phyloP scores from a whole-genome alignment of 225 moss, liverwort and hornwort genomes.

The Climacium dendroides region DNA sequence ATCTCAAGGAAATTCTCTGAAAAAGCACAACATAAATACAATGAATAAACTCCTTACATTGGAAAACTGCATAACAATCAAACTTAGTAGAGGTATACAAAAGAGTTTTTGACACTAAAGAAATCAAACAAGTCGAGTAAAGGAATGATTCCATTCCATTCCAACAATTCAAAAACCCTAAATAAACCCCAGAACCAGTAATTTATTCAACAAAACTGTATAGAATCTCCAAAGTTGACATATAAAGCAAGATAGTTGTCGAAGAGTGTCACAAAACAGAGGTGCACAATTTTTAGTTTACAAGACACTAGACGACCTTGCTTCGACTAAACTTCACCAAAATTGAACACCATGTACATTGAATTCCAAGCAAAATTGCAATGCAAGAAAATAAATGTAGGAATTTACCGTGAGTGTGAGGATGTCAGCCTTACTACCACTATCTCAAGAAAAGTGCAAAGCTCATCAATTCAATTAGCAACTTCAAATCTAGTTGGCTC shows the following conservation, averaged over 20 bases:
- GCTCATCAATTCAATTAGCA: background rate
- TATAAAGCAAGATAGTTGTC: background rate
- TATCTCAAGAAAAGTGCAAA: background rate
- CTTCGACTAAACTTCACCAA: background rate
- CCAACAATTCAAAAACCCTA: conserved; percentile 2
- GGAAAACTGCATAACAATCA: background rate
- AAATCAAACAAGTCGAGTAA: background rate
- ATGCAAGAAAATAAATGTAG: too few relatives aligned
- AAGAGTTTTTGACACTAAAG: background rate
- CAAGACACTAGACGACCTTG: background rate
- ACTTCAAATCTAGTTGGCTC: background rate
- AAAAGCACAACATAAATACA: background rate
- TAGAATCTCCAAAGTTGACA: background rate
- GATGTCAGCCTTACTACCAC: too few relatives aligned
- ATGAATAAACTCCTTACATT: background rate
- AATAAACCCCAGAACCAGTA: background rate
- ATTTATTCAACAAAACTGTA: background rate
- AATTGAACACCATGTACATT: background rate
- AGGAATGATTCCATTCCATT: background rate
- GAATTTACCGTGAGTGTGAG: too few relatives aligned
- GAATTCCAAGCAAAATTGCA: background rate
- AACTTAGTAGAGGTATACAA: background rate
- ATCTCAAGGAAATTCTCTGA: background rate
- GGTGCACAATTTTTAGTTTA: background rate
- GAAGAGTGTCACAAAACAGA: background rate